Percentiles rank a stretch among this genome's conserved stretches.
phyloP scores from a whole-genome alignment of 495 filamentous ascomycete species.

The Neurospora cerealis region DNA sequence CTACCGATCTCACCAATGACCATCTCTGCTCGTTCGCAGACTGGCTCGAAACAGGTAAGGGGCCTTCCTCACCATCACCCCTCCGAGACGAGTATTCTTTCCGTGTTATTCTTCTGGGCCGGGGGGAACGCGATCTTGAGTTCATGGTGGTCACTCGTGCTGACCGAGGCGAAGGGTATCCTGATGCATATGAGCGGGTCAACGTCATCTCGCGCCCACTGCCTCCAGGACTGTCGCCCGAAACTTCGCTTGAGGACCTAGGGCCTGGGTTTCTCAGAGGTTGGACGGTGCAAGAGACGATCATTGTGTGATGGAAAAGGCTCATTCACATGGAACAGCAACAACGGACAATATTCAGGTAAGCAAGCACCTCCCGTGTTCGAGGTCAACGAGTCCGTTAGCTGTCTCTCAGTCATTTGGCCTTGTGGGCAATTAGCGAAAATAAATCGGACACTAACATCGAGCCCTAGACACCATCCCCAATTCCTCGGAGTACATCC shows the following conservation, averaged over 20 bases:
- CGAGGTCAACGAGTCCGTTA: too few relatives aligned
- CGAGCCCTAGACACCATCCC: accelerated
- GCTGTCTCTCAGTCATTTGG: too few relatives aligned
- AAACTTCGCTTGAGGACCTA: neutral
- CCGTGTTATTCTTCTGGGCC: neutral
- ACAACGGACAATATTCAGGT: too few relatives aligned
- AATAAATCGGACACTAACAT: neutral
- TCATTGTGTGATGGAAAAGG: neutral
- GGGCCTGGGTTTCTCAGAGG: neutral
- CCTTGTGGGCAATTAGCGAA: accelerated
- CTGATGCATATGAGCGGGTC: neutral
- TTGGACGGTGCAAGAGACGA: neutral
- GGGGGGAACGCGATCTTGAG: accelerated
- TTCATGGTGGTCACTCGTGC: neutral
- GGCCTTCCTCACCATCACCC: neutral
- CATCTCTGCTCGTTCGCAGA: neutral
- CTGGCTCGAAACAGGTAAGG: neutral
- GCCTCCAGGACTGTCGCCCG: neutral
- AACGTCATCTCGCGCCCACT: neutral
- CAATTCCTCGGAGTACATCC: too few relatives aligned
- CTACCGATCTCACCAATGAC: neutral
- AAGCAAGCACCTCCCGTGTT: too few relatives aligned
- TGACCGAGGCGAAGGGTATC: neutral
- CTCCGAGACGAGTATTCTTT: neutral
- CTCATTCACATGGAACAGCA: too few relatives aligned